These are phyloP conservation scores for Logfia minima DNA, from an alignment of 129 eudicot species.

Conservation along the genomic window DNA sequence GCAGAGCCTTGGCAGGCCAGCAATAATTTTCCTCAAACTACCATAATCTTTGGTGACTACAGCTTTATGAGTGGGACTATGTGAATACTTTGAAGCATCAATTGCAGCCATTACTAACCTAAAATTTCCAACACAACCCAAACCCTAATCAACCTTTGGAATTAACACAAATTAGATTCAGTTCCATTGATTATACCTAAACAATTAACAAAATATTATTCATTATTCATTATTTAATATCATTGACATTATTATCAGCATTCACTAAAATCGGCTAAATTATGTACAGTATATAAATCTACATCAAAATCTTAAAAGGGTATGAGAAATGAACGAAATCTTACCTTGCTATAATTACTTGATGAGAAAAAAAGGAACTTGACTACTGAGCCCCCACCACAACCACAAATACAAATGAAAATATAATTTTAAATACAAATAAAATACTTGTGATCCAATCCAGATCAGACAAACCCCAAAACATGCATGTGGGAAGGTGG, in stretches of 20 bases:
- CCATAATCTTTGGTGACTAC: constrained; percentile 61
- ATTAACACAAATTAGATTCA: not conserved
- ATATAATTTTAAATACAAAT: constrained; percentile 14
- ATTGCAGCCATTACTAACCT: constrained; percentile 49
- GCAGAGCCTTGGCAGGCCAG: constrained; percentile 56
- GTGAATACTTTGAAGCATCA: constrained; percentile 60
- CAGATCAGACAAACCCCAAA: constrained; percentile 66
- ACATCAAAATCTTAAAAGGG: constrained; percentile 8
- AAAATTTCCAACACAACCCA: not conserved
- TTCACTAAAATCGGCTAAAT: not conserved
- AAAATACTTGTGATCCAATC: constrained; percentile 52
- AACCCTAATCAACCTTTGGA: constrained; percentile 38
- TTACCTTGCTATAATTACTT: constrained; percentile 25
- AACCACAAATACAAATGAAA: not conserved
- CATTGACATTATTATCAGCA: too few relatives aligned
- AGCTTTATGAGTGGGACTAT: constrained; percentile 70
- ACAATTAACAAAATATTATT: not conserved
- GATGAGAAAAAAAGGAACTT: constrained; percentile 15
- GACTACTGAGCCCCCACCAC: constrained; percentile 25
- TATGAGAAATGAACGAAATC: constrained; percentile 25
- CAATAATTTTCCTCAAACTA: constrained; percentile 52
- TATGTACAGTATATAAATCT: constrained; percentile 11
- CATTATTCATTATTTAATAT: not conserved
- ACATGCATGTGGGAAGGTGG: constrained; percentile 57
- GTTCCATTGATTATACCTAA: not conserved